phyloP scores from a whole-genome alignment of 257 asterid genomes.

The Anisodus tanguticus region DNA sequence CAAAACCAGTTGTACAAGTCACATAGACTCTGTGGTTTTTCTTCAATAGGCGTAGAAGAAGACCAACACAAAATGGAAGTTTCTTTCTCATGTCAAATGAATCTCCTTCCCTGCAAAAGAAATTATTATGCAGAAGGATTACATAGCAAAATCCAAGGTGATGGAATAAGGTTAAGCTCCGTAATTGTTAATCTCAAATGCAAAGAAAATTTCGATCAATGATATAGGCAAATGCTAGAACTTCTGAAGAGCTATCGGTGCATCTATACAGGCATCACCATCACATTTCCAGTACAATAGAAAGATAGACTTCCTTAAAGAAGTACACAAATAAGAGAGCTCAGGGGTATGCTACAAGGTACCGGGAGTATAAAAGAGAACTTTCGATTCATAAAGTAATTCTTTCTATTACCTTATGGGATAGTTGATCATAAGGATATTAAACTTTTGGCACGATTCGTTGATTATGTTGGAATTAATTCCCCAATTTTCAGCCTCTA shows the following conservation, averaged over 20 bases:
- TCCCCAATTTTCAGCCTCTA: conserved; percentile 94
- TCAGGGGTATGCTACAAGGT: background rate
- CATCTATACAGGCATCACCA: background rate
- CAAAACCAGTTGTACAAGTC: conserved; percentile 92
- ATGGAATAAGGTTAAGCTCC: conserved; percentile 17
- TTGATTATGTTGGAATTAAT: conserved; percentile 65
- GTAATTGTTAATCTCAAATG: background rate
- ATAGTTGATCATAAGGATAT: conserved; percentile 87
- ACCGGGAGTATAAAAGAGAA: conserved; percentile 18
- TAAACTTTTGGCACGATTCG: conserved; percentile 74
- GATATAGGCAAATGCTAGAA: conserved; percentile 6
- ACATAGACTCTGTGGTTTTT: conserved; percentile 86
- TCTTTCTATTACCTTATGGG: conserved; percentile 70
- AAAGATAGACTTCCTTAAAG: background rate
- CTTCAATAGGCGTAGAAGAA: conserved; percentile 82
- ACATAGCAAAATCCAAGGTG: background rate
- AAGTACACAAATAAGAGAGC: background rate
- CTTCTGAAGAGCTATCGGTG: background rate
- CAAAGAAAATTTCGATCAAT: background rate
- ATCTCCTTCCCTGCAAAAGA: conserved; percentile 76
- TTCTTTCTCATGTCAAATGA: conserved; percentile 92
- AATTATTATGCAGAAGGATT: conserved; percentile 18
- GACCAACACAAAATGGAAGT: conserved; percentile 91
- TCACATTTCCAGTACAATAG: background rate
- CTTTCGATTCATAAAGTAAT: background rate